Percentiles rank a stretch among this genome's conserved stretches.
Evolutionary conservation across 208 protist genomes (phyloP).

Genomic region (Acanthamoeba sp.): DNA sequence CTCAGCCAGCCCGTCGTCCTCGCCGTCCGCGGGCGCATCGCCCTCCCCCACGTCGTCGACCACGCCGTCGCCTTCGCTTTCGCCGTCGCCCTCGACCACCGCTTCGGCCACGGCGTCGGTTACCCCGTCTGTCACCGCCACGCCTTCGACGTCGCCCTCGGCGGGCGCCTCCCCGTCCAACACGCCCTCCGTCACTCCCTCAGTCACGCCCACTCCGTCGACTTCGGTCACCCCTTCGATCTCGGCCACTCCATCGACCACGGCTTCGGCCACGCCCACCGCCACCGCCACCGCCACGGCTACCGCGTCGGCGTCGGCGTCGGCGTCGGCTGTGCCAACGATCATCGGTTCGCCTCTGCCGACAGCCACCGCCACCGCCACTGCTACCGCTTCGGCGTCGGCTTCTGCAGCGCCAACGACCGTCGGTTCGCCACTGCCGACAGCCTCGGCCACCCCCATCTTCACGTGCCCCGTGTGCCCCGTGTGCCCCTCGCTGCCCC

Average conservation of each 20-base stretch:
- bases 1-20: too few species aligned
- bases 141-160: too few species aligned
- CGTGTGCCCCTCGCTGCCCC: not conserved
- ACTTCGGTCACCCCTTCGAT: not conserved
- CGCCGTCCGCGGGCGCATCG: too few species aligned
- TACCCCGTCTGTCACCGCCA: too few species aligned
- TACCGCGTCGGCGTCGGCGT: not conserved
- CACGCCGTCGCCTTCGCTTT: too few species aligned
- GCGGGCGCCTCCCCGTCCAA: too few species aligned
- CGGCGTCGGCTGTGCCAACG: not conserved
- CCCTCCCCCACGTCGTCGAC: too few species aligned
- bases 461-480: slow-evolving; percentile 4
- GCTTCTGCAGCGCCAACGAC: not conserved
- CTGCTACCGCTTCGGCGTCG: not conserved
- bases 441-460: not conserved
- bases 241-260: not conserved
- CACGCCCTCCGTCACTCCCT: too few species aligned
- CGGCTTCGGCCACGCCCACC: not conserved
- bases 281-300: too few species aligned
- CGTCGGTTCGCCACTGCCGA: not conserved
- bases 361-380: not conserved
- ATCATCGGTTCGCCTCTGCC: not conserved
- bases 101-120: not conserved
- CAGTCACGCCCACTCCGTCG: too few species aligned
- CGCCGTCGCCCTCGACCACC: not conserved